Conservation (phyloP, 257 asterid species). For the Coffea canephora region DNA sequence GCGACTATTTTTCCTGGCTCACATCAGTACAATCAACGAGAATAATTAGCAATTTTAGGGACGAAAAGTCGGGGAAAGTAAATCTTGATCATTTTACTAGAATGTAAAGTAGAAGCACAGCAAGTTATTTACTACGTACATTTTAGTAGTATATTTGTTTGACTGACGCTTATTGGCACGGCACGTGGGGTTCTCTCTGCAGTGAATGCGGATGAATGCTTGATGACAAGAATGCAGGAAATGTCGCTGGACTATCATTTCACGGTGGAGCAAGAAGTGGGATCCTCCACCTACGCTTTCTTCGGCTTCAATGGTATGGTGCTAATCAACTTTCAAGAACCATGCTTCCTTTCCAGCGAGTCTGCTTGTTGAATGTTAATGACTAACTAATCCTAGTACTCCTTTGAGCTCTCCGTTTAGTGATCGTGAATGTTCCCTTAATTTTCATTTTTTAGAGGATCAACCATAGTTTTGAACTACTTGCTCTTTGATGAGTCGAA, state of each 20-base stretch:
- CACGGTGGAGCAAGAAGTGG: constrained; percentile 96
- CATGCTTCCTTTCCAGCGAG: background rate
- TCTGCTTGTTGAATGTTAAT: background rate
- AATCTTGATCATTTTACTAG: background rate
- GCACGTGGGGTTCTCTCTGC: constrained; percentile 1
- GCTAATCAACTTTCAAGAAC: background rate
- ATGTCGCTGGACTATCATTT: constrained; percentile 96
- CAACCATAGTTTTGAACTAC: too few species aligned
- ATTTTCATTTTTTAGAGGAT: too few species aligned
- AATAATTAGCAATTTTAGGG: background rate
- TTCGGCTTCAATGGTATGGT: constrained; percentile 87
- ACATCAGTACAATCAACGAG: background rate
- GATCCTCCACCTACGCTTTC: constrained; percentile 85
- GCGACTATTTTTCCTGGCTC: background rate
- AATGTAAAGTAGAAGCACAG: background rate
- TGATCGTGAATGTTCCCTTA: background rate
- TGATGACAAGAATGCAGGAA: constrained; percentile 98
- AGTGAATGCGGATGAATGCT: constrained; percentile 92
- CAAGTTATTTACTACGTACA: background rate
- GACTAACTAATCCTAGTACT: background rate
- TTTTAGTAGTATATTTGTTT: background rate
- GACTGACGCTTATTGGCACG: constrained; percentile 2
- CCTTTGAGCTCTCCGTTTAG: background rate
- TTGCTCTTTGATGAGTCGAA: too few species aligned
- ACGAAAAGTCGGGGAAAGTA: background rate